These are phyloP conservation scores for Phytophthora nicotianae DNA, from an alignment of 352 stramenopile species.

Conservation along the genomic window DNA sequence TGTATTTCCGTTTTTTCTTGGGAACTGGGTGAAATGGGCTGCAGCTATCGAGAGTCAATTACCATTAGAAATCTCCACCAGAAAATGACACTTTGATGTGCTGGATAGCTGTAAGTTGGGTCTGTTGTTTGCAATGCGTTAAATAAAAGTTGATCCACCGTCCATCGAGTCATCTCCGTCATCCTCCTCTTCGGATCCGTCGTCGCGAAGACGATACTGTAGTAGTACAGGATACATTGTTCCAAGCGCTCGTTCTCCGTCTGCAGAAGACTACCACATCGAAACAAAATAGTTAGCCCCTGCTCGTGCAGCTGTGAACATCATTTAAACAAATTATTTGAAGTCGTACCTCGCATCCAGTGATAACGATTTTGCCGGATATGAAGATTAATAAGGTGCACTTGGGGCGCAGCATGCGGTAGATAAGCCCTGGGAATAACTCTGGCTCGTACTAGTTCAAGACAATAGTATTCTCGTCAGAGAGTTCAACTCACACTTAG, in stretches of 20 bases:
- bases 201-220: conserved; percentile 49
- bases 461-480: not conserved
- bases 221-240: conserved; percentile 67
- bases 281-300: conserved; percentile 2
- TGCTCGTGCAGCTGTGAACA: conserved; percentile 1
- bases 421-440: conserved; percentile 99
- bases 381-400: conserved; percentile 99
- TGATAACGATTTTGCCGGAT: conserved; percentile 98
- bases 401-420: conserved; percentile 96
- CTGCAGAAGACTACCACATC: conserved; percentile 17
- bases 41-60: too few relatives aligned
- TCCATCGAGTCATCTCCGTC: conserved; percentile 13
- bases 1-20: too few relatives aligned
- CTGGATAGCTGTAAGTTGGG: too few relatives aligned
- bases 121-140: conserved; percentile 24
- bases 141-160: conserved; percentile 23
- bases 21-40: too few relatives aligned
- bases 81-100: too few relatives aligned
- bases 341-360: conserved; percentile 81
- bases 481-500: not conserved
- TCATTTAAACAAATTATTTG: not conserved
- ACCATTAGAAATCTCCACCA: too few relatives aligned
- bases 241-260: conserved; percentile 52
- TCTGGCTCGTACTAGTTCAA: conserved; percentile 96
- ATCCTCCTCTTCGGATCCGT: conserved; percentile 31